Evolutionary conservation across 805 yeast species (phyloP), one percentile per base, ranked within the genome.

Genomic region (Pichia gijzeniarum): DNA sequence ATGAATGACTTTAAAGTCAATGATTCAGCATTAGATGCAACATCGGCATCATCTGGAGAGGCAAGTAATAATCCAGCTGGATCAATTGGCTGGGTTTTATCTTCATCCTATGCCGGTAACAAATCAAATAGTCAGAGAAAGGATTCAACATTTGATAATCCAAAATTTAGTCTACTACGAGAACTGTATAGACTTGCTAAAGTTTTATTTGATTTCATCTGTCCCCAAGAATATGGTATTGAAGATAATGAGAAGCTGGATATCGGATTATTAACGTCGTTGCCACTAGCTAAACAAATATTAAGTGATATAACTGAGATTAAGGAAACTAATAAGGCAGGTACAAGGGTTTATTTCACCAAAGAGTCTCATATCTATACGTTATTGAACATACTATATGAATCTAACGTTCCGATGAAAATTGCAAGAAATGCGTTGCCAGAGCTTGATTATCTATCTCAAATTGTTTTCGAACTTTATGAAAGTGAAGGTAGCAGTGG

Each of bases 161-260:
- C 87, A 2, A 81, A 83, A 43, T 90, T 76, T 62, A 83, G 84
- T 28, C 76, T 87, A 51, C 72, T 93, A 48, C 73, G 98, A 53
- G 99, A 93, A 61, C 73, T 93, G 43, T 93, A 90, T 62, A 73
- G 91, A 51, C 72, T 93, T 45, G 86, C 96, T 1, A 95, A 93
- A 63, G 96, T 93, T 6, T 68, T 93, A 51, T 93, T 93, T 68
- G 99, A 93, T 65, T 93, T 91, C 60, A 89, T 93, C 40, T 93
- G 98, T 65, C 99, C 99, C 9, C 98, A 93, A 64, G 99, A 93
- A 61, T 93, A 93, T 61, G 99, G 99, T 52, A 93, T 93, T 55
- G 88, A 90, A 53, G 95, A 89, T 59, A 82, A 84, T 57, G 99
- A 93, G 64, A 93, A 93, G 61, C 74, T 93, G 49, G 99, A 93